Base-by-base conservation (phyloP, 257 asterid species). In the Paulownia fortunei region DNA sequence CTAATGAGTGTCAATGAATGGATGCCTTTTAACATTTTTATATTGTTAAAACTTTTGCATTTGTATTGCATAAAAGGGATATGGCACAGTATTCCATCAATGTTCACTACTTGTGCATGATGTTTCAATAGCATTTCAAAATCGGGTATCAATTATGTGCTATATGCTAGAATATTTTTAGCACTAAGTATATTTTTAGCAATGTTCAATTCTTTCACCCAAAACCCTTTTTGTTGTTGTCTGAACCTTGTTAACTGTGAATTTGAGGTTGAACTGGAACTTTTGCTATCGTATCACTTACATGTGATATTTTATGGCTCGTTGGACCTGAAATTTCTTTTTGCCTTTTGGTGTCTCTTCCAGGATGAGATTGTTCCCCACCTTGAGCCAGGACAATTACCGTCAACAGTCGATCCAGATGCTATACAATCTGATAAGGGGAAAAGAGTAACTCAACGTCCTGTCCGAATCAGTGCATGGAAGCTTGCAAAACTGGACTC, bases 401-500 rank as follows among this genome's bases (percentile, higher is more conserved):
- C 99, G 36, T 94, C 99, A 24, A 94, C 98, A 8, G 94, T 94
- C 8, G 98, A 94, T 82, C 99, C 99, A 0, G 99, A 94, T 63
- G 69, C 92, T 0, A 21, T 84, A 27, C 93, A 86, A 44, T 18
- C 86, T 0, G 97, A 89, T 13, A 89, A 86, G 85, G 97, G 94
- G 19, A 95, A 90, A 80, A 82, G 81, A 37, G 81, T 60, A 16
- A n/a, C 88, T 5, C 92, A 89, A 69, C 97, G 97, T 58, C 97
- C 96, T 3, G 82, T 95, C 80, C 82, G 88, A 77, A 91, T 95
- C 84, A 95, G 99, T 56, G 97, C 98, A 19, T 93, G 99, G 99
- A 95, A 90, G 84, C 99, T 95, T 18, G 97, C 98, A 0, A 95
- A 92, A 66, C 85, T 95, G 24, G 98, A 95, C 82, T 86, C 98